Percentiles rank a stretch among this genome's conserved stretches.
phyloP scores from a whole-genome alignment of 2,329 filamentous ascomycete genomes.

The Alternaria dauci region DNA sequence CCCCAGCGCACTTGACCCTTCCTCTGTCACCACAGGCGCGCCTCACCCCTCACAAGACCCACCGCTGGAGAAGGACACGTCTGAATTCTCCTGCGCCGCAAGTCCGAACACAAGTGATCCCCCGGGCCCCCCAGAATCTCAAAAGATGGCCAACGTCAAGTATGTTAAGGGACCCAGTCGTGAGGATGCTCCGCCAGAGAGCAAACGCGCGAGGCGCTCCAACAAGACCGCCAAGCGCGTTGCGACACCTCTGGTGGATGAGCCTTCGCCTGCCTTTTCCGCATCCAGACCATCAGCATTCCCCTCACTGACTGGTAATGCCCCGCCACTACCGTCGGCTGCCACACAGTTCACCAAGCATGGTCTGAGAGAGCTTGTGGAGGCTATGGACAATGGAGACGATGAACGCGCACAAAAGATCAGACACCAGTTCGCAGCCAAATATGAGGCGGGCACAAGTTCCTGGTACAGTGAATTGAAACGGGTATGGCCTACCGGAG shows the following conservation, averaged over 20 bases:
- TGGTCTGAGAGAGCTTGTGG: constrained; percentile 9
- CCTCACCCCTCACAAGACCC: neutral
- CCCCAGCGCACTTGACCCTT: neutral
- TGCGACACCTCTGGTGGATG: neutral
- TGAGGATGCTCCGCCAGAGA: neutral
- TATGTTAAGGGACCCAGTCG: neutral
- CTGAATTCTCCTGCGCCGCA: neutral
- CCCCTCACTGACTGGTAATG: constrained; percentile 7
- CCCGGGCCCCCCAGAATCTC: neutral
- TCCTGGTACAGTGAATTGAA: constrained; percentile 24
- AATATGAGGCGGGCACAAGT: constrained; percentile 10
- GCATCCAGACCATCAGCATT: constrained; percentile 14
- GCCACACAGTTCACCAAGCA: neutral
- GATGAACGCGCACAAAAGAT: neutral
- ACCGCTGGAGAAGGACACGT: neutral
- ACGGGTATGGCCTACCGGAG: neutral
- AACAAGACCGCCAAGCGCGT: neutral
- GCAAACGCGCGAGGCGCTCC: neutral
- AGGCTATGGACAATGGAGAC: constrained; percentile 4
- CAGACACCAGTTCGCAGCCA: constrained; percentile 8
- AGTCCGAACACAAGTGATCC: neutral
- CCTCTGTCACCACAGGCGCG: neutral
- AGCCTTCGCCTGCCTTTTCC: neutral
- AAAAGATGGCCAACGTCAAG: constrained; percentile 16
- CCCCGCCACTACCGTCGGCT: neutral